phyloP scores from a whole-genome alignment of 352 stramenopile genomes.

The Phytophthora macrochlamydospora region DNA sequence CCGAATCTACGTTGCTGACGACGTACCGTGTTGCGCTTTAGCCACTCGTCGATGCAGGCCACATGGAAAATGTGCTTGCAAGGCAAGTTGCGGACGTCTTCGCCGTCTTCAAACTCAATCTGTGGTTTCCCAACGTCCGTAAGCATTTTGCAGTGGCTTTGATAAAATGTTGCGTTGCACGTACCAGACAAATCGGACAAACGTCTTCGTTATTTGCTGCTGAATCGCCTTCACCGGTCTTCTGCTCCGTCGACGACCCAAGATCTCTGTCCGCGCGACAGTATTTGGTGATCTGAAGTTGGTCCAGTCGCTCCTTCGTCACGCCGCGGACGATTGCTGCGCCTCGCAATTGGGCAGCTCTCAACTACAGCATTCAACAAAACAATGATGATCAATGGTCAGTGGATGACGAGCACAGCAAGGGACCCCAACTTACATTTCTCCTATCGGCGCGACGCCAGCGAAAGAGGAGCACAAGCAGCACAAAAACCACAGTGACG shows the following conservation, averaged over 20 bases:
- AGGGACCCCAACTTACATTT: constrained; percentile 43
- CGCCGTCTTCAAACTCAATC: constrained; percentile 80
- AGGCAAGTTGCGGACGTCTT: constrained; percentile 75
- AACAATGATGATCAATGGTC: background rate
- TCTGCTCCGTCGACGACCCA: constrained; percentile 15
- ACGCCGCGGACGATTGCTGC: constrained; percentile 52
- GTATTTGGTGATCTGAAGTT: constrained; percentile 74
- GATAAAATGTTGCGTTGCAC: constrained; percentile 1
- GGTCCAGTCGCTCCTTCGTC: constrained; percentile 64
- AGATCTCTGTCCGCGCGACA: constrained; percentile 35
- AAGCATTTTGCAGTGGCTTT: too few relatives aligned
- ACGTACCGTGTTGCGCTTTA: constrained; percentile 84
- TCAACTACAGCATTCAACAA: constrained; percentile 36
- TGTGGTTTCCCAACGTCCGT: constrained; percentile 8
- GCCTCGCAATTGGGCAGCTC: constrained; percentile 51
- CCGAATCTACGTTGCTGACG: too few relatives aligned
- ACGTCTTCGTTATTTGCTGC: constrained; percentile 55
- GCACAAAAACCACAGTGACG: constrained; percentile 60
- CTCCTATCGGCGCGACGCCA: constrained; percentile 66
- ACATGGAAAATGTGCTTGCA: constrained; percentile 92
- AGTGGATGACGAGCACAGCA: background rate
- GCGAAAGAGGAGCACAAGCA: constrained; percentile 64
- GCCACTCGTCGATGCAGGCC: constrained; percentile 89
- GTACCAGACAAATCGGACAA: constrained; percentile 76
- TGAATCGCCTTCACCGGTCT: background rate